A percentile compares a stretch with the other conserved stretches of the same genome.
phyloP scores from a whole-genome alignment of 2,329 filamentous ascomycete genomes.

The Pyricularia sp. region DNA sequence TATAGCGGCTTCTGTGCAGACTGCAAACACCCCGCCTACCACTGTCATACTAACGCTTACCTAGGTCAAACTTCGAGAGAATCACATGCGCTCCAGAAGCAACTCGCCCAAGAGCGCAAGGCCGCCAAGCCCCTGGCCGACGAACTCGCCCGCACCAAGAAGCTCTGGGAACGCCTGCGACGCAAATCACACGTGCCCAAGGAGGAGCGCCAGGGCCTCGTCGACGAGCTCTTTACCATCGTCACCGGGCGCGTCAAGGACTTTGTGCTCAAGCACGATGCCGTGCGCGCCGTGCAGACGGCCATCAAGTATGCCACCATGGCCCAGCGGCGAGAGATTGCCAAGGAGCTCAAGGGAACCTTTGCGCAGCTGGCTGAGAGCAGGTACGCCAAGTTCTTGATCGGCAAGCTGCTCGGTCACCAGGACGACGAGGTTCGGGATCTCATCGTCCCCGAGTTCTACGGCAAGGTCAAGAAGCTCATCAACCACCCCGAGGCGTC shows the following conservation, averaged over 20 bases:
- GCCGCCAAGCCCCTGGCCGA: constrained; percentile 89
- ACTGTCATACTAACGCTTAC: background rate
- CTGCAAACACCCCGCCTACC: background rate
- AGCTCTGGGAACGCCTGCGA: constrained; percentile 90
- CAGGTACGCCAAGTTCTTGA: constrained; percentile 93
- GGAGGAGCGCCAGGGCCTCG: constrained; percentile 78
- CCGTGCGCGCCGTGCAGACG: constrained; percentile 92
- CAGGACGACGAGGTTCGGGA: constrained; percentile 81
- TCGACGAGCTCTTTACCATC: constrained; percentile 83
- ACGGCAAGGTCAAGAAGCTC: constrained; percentile 81
- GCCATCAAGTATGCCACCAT: constrained; percentile 90
- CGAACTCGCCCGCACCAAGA: constrained; percentile 80
- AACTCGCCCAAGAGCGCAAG: constrained; percentile 79
- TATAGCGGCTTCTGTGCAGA: background rate
- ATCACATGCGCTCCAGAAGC: constrained; percentile 88
- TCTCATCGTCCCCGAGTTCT: constrained; percentile 88
- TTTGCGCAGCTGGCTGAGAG: constrained; percentile 84
- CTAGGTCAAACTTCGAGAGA: constrained; percentile 57
- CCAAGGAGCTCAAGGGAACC: constrained; percentile 73
- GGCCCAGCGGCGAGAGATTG: constrained; percentile 79
- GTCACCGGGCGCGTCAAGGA: constrained; percentile 87
- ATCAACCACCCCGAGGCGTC: constrained; percentile 95
- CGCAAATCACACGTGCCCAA: constrained; percentile 88
- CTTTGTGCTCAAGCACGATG: constrained; percentile 97
- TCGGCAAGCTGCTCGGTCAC: constrained; percentile 92